These are phyloP conservation scores for Cinnamomum chago DNA, from an alignment of 164 flowering plant genomes.

Conservation along the genomic window DNA sequence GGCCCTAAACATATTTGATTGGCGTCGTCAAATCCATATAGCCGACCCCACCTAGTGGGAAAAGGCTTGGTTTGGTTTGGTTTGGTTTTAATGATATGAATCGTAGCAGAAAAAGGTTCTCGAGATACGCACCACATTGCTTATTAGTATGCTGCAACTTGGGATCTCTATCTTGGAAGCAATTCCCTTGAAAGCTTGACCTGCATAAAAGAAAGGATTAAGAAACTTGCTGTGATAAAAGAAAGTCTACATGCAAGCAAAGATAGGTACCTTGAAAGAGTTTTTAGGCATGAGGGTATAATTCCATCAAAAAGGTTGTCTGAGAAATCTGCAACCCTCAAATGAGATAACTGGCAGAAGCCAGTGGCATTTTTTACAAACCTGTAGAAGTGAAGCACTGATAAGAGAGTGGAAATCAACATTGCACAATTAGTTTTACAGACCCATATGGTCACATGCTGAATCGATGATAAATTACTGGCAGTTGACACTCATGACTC, in stretches of 20 bases:
- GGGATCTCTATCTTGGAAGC: conserved; percentile 53
- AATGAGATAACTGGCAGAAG: conserved; percentile 53
- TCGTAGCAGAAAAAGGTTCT: no score
- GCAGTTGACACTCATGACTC: neutral
- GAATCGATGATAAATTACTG: neutral
- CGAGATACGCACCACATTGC: conserved; percentile 60
- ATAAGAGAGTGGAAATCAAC: neutral
- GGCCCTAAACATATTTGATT: no score
- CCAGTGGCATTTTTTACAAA: conserved; percentile 46
- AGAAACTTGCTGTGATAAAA: neutral
- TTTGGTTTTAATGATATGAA: neutral
- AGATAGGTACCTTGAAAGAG: conserved; percentile 64
- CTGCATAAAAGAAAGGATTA: conserved; percentile 32
- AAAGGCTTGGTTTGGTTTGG: no score
- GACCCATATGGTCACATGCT: neutral
- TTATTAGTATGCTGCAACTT: conserved; percentile 49
- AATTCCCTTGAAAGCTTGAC: conserved; percentile 81
- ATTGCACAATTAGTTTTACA: neutral
- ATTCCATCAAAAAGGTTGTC: conserved; percentile 71
- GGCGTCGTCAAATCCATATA: no score
- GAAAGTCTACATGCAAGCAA: neutral
- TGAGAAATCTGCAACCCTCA: conserved; percentile 70
- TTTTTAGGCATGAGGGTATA: conserved; percentile 71
- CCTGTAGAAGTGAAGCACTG: conserved; percentile 39
- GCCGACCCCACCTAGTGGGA: no score